Percentiles rank a stretch among this genome's conserved stretches.
These are phyloP conservation scores for Scheffersomyces ergatensis DNA, from an alignment of 805 yeast species.

Conservation along the genomic window DNA sequence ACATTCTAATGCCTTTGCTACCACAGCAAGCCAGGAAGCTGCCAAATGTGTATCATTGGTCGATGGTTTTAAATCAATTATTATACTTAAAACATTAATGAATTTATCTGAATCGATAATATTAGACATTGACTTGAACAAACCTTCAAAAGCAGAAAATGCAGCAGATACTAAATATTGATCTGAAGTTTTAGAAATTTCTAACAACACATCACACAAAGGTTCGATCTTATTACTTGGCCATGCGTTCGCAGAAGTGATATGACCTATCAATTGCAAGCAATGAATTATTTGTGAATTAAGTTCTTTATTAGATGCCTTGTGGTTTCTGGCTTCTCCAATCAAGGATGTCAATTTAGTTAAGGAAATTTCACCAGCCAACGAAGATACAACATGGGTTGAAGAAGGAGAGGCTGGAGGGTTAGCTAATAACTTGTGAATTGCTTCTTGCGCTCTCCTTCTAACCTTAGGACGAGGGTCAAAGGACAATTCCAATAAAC, in stretches of 20 bases:
- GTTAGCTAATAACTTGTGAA: conserved; percentile 57
- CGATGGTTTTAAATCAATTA: conserved; percentile 80
- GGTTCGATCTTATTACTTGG: conserved; percentile 66
- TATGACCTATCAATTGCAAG: conserved; percentile 69
- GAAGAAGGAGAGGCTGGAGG: conserved; percentile 78
- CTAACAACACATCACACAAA: conserved; percentile 73
- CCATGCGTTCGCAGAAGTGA: conserved; percentile 80
- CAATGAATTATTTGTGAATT: conserved; percentile 67
- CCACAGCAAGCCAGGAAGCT: conserved; percentile 93
- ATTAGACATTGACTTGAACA: conserved; percentile 64
- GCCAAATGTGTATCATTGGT: conserved; percentile 79
- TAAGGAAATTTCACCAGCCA: conserved; percentile 68
- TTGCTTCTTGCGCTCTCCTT: conserved; percentile 90
- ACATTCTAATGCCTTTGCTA: conserved; percentile 69
- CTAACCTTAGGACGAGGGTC: conserved; percentile 95
- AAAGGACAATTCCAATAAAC: conserved; percentile 70
- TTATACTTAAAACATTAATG: conserved; percentile 60
- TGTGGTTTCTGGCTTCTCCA: conserved; percentile 23
- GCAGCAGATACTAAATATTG: conserved; percentile 81
- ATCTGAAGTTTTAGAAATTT: conserved; percentile 77
- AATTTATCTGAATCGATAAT: conserved; percentile 64
- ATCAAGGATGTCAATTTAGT: conserved; percentile 49
- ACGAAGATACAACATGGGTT: conserved; percentile 72
- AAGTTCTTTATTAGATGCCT: conserved; percentile 46
- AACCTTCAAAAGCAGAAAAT: conserved; percentile 78